Percentiles rank a stretch among this genome's conserved stretches.
Evolutionary conservation across 495 filamentous ascomycete genomes (phyloP).

Genomic region (Aspergillus heteromorphus): DNA sequence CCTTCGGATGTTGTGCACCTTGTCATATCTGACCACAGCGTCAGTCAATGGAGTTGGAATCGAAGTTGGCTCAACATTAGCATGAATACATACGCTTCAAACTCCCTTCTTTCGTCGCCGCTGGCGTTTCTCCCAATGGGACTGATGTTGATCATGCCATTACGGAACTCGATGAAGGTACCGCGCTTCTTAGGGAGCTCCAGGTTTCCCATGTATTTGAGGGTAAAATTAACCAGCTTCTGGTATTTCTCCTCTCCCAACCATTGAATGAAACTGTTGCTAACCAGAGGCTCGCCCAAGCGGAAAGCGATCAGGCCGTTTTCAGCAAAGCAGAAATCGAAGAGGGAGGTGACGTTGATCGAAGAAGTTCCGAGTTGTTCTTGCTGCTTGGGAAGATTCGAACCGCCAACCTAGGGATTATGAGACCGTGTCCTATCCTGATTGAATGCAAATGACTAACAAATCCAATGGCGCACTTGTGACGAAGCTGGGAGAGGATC

Average conservation of each 20-base stretch:
- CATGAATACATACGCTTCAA: constrained; percentile 43
- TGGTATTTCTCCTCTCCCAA: constrained; percentile 92
- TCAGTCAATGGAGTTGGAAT: constrained; percentile 11
- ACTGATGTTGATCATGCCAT: constrained; percentile 94
- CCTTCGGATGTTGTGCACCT: constrained; percentile 63
- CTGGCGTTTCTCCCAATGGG: constrained; percentile 91
- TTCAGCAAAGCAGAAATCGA: constrained; percentile 95
- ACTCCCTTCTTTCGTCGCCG: constrained; percentile 72
- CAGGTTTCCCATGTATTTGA: constrained; percentile 85
- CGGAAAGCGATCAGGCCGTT: constrained; percentile 92
- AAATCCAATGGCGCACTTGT: constrained; percentile 87
- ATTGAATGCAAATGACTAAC: constrained; percentile 35
- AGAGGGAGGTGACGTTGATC: constrained; percentile 68
- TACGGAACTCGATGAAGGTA: constrained; percentile 93
- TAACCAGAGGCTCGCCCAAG: constrained; percentile 63
- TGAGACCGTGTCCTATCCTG: constrained; percentile 5
- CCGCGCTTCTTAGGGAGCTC: constrained; percentile 84
- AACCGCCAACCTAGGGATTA: constrained; percentile 58
- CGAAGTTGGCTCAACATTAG: neutral
- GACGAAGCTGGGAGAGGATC: constrained; percentile 71
- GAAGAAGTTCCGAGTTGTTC: constrained; percentile 74
- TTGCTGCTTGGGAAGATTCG: constrained; percentile 86
- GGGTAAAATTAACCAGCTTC: constrained; percentile 73
- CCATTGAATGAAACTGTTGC: constrained; percentile 83
- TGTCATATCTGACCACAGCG: constrained; percentile 53